Base-by-base conservation (phyloP, 495 filamentous ascomycete species). In the Amphirosellinia nigrospora region DNA sequence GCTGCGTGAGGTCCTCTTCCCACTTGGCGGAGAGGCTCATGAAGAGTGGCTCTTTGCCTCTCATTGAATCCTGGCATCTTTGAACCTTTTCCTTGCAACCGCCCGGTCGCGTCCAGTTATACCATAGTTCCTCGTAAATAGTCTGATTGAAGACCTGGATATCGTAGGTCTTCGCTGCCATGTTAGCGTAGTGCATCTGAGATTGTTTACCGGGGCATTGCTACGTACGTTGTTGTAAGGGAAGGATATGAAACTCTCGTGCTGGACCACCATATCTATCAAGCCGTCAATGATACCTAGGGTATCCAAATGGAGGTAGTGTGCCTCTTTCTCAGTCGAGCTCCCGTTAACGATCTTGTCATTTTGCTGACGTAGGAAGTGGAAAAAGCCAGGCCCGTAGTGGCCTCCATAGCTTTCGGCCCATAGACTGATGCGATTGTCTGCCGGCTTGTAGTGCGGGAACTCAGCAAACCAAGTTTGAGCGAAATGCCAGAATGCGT, bases 201-300 rank as follows among this genome's bases (percentile, higher is more conserved):
- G 11, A 11, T 36, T 4, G 30, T 4, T 9, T 4, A 3, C 19
- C 3, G 2, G 55, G 7, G 6, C 2, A 11, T 10, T 36, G 30
- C 16, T 46, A 46, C 60, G 60, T 46, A 63, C 60, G 39, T 63
- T 63, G 39, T 63, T 63, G 16, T 45, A 63, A 30, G 60, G 60
- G 28, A 63, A 63, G 23, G 38, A 45, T 46, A 63, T 63, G 32
- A n/a, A 43, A 8, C 60, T 63, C 41, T 63, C 60, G 11, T 63
- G 60, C n/a, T 63, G 60, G 26, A 63, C 39, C 13, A 63, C 60
- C 23, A 46, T 46, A 78, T 96, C 93, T 59, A 95, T 83, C 70
- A 93, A 94, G 45, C 91, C 92, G 75, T 95, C 94, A 59, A 93
- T 73, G 59, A 90, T 87, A 13, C 87, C 83, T 0, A 90, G 77